phyloP scores from a whole-genome alignment of 2,329 filamentous ascomycete species.

The Sarocladiaceae sp. region DNA sequence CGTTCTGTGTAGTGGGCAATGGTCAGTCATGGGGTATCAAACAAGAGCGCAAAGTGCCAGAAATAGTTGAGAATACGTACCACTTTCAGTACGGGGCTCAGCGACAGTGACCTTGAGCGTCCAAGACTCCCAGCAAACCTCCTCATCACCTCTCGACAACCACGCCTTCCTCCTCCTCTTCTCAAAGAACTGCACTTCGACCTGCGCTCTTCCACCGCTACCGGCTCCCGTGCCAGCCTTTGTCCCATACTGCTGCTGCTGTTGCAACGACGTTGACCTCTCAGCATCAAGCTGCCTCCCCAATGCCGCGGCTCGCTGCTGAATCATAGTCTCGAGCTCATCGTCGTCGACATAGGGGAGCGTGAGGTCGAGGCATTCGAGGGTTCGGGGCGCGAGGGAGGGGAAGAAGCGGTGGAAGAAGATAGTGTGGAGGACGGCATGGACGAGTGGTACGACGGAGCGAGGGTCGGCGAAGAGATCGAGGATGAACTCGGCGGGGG shows the following conservation, averaged over 20 bases:
- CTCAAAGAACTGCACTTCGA: slow-evolving; percentile 92
- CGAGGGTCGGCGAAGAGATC: slow-evolving; percentile 90
- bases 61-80: slow-evolving; percentile 46
- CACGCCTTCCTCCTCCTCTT: slow-evolving; percentile 78
- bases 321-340: slow-evolving; percentile 89
- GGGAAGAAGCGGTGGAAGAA: slow-evolving; percentile 99
- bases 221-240: slow-evolving; percentile 15
- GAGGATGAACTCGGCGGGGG: slow-evolving; percentile 82
- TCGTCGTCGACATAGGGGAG: slow-evolving; percentile 86
- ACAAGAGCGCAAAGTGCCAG: not conserved
- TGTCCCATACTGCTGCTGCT: slow-evolving; percentile 4
- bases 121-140: slow-evolving; percentile 97
- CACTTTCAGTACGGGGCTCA: slow-evolving; percentile 81
- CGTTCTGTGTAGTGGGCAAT: slow-evolving; percentile 54
- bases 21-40: not conserved
- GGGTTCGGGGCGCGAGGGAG: slow-evolving; percentile 72
- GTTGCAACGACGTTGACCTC: slow-evolving; percentile 32
- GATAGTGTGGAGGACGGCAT: slow-evolving; percentile 92
- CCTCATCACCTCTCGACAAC: slow-evolving; percentile 78
- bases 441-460: slow-evolving; percentile 87
- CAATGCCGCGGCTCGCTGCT: slow-evolving; percentile 76
- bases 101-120: slow-evolving; percentile 90
- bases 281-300: slow-evolving; percentile 70
- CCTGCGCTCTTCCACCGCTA: slow-evolving; percentile 67
- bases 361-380: slow-evolving; percentile 86